Evolutionary conservation across 139 green algal genomes (phyloP).

Genomic region (Chlamydomonas eustigma): DNA sequence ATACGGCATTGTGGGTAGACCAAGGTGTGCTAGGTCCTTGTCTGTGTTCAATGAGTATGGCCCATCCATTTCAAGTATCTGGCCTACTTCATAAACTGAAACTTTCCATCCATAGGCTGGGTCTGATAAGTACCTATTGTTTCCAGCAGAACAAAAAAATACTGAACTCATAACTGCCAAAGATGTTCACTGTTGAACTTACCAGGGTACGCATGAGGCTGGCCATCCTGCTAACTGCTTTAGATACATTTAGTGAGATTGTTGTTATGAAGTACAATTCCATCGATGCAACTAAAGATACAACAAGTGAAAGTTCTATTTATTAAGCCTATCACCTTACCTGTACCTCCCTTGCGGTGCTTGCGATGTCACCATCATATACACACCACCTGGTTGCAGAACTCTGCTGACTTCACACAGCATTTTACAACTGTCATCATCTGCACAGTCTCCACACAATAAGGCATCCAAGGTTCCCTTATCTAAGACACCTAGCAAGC

Average conservation of each 20-base stretch:
- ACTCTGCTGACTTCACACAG: conserved; percentile 38
- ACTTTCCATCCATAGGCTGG: conserved; percentile 29
- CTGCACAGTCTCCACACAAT: conserved; percentile 34
- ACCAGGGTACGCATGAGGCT: no score
- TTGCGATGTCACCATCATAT: conserved; percentile 37
- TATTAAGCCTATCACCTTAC: background rate
- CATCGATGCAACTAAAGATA: background rate
- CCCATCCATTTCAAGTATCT: conserved; percentile 34
- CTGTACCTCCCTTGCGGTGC: conserved; percentile 1
- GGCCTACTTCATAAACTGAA: conserved; percentile 39
- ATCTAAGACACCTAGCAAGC: conserved; percentile 44
- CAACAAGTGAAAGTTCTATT: background rate
- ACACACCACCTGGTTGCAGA: conserved; percentile 31
- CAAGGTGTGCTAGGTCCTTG: background rate
- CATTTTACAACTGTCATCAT: conserved; percentile 18
- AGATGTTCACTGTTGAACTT: background rate
- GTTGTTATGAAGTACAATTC: background rate
- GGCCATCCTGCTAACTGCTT: no score
- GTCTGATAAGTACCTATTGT: conserved; percentile 9
- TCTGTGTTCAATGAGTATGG: conserved; percentile 12
- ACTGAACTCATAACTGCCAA: background rate
- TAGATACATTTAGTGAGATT: background rate
- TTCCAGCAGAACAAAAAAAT: background rate
- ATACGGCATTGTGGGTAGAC: conserved; percentile 17
- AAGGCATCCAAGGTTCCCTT: conserved; percentile 56